phyloP scores from a whole-genome alignment of 148 eudicot genomes.

The Linanthus parryae region DNA sequence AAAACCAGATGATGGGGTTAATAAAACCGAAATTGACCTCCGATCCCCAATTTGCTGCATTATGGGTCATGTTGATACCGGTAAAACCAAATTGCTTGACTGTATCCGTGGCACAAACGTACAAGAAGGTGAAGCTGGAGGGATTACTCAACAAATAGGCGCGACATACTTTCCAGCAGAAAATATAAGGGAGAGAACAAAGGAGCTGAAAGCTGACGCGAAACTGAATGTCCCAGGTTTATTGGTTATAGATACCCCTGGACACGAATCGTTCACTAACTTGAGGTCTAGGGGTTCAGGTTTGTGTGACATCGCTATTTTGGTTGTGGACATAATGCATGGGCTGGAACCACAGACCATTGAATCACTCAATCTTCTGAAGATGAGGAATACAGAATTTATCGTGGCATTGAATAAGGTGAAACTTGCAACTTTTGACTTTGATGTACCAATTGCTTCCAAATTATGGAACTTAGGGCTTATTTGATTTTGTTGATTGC shows the following conservation, averaged over 20 bases:
- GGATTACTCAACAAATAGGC: constrained; percentile 94
- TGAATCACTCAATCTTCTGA: constrained; percentile 88
- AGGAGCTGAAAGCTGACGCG: constrained; percentile 92
- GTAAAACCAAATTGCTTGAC: constrained; percentile 89
- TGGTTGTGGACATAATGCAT: constrained; percentile 96
- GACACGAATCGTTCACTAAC: constrained; percentile 86
- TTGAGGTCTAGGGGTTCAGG: constrained; percentile 91
- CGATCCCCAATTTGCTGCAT: constrained; percentile 95
- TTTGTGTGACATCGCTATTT: constrained; percentile 89
- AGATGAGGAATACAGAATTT: constrained; percentile 79
- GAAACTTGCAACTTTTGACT: constrained; percentile 10
- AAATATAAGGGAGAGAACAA: constrained; percentile 87
- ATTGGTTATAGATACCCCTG: constrained; percentile 93
- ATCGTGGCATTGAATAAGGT: constrained; percentile 95
- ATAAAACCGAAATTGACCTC: constrained; percentile 33
- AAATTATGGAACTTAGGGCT: background rate
- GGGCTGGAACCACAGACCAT: constrained; percentile 92
- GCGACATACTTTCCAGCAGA: constrained; percentile 92
- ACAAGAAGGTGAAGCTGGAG: constrained; percentile 99
- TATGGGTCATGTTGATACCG: constrained; percentile 97
- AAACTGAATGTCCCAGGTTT: constrained; percentile 85
- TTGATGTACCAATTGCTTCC: background rate
- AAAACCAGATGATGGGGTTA: constrained; percentile 21
- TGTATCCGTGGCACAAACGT: constrained; percentile 88
- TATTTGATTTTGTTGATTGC: constrained; percentile 7